Base-by-base conservation (phyloP, 768 basidiomycete species). In the Amanita thiersii region DNA sequence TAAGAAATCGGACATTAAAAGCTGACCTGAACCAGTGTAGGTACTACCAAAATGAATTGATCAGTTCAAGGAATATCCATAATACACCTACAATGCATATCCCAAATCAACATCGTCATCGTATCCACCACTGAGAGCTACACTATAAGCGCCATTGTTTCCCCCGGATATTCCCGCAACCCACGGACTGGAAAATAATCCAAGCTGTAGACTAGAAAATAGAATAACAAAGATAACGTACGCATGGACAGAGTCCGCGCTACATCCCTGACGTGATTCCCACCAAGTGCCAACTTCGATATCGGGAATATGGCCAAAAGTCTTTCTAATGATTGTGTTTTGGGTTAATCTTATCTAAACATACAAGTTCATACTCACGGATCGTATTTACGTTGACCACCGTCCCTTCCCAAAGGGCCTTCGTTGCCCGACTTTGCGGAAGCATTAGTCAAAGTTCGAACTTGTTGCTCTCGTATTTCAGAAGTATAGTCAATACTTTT, bases 101-200 rank as follows among this genome's bases (percentile, higher is more conserved):
- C 87, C 87, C 11, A 78, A 56, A 47, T 91, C 87, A 12, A 90
- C 73, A 50, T 90, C 88, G 41, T 90, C 88, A 23, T 86, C 82
- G 44, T 91, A 91, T 1, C 87, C 91, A 8, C 92, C 92, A 29
- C 86, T 90, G 2, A 94, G 72, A 2, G 85, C 90, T 10, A 96
- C 74, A 31, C 86, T 90, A 49, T 83, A 86, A 2, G 87, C 85
- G 2, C 92, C 91, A 4, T 80, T 47, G 0, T 62, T 62, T 2
- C 81, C 59, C 21, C 72, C 73, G 6, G 79, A 68, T 32, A 96
- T 93, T 0, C 92, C 92, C 25, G 75, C 84, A 4, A 94, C 90
- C 67, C 75, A 79, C 0, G 90, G 89, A 2, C 86, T 91, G 35
- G 10, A 28, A 18, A 24, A 40, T 37, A 12, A 48, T 46, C 30